Conservation (phyloP, 169 alveolate species). For the Plasmodium inui region DNA sequence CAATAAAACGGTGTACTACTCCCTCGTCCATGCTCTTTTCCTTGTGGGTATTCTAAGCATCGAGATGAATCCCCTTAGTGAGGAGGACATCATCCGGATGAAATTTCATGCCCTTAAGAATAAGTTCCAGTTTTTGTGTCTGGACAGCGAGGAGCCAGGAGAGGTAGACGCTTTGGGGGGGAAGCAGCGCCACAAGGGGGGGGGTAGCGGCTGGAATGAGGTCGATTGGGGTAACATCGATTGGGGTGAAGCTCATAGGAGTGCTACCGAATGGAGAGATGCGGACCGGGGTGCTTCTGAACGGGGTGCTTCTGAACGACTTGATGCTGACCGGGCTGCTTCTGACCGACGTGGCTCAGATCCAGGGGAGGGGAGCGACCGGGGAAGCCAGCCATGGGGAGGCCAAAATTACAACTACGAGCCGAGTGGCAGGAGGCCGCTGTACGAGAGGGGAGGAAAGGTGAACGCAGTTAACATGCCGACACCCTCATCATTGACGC, state of each 20-base stretch:
- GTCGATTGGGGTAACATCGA: neutral
- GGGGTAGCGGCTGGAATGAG: neutral
- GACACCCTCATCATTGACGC: neutral
- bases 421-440: neutral
- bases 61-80: neutral
- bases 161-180: neutral
- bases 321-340: neutral
- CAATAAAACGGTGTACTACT: constrained; percentile 30
- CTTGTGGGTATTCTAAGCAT: constrained; percentile 54
- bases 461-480: neutral
- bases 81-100: constrained; percentile 13
- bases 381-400: neutral
- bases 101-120: constrained; percentile 28
- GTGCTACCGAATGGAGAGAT: too few species aligned
- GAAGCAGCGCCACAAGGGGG: neutral
- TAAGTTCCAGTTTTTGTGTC: constrained; percentile 28
- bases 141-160: neutral
- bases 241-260: neutral
- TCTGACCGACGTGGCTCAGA: neutral
- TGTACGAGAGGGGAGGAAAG: neutral
- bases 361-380: neutral
- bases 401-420: neutral
- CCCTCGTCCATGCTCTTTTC: constrained; percentile 67
- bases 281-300: neutral
- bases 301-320: neutral